Evolutionary conservation across 192 early-diverging fungal species (phyloP).

Genomic region (Allomyces javanicus): DNA sequence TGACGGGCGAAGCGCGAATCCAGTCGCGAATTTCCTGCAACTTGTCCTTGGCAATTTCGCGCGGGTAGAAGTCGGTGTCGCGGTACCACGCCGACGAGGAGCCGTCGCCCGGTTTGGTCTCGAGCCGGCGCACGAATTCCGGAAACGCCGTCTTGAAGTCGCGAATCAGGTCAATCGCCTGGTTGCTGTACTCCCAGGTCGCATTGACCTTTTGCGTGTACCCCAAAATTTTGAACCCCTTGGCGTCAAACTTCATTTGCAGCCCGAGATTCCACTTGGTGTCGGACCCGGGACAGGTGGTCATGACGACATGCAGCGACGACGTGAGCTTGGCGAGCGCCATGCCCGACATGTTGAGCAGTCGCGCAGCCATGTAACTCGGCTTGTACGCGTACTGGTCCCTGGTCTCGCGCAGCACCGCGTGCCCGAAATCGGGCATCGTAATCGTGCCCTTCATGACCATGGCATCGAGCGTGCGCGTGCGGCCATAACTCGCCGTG

Average conservation of each 20-base stretch:
- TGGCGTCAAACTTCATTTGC: slow-evolving; percentile 76
- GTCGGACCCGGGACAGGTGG: slow-evolving; percentile 26
- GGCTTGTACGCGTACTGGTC: slow-evolving; percentile 32
- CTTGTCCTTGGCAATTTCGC: slow-evolving; percentile 17
- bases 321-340: slow-evolving; percentile 72
- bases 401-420: slow-evolving; percentile 11
- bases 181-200: slow-evolving; percentile 70
- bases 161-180: slow-evolving; percentile 50
- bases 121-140: slow-evolving; percentile 23
- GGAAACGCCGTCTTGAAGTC: slow-evolving; percentile 52
- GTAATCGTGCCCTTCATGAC: slow-evolving; percentile 6
- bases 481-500: slow-evolving; percentile 24
- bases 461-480: slow-evolving; percentile 10
- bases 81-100: slow-evolving; percentile 27
- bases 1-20: slow-evolving; percentile 37
- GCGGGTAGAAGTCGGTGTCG: slow-evolving; percentile 38
- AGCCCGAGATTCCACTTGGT: slow-evolving; percentile 54
- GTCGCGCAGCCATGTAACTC: slow-evolving; percentile 44
- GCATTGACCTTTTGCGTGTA: slow-evolving; percentile 57
- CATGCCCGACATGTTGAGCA: slow-evolving; percentile 37
- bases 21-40: slow-evolving; percentile 39
- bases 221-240: slow-evolving; percentile 67
- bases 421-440: slow-evolving; percentile 6
- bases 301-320: slow-evolving; percentile 44
- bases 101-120: background rate